These are phyloP conservation scores for Cyclanthera cordifolia DNA, from an alignment of 306 rosid genomes.

Conservation along the genomic window DNA sequence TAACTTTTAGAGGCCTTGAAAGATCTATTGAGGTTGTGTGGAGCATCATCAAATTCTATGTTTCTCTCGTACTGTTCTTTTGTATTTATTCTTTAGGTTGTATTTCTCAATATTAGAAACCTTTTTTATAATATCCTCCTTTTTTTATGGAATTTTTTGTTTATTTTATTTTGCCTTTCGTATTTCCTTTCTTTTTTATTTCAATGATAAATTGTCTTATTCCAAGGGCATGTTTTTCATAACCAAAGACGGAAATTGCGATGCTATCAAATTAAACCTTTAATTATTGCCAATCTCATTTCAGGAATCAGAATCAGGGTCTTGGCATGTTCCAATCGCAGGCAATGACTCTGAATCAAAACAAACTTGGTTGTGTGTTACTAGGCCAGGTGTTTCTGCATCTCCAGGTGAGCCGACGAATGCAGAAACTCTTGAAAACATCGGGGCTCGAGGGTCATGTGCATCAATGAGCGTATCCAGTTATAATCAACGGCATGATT, in stretches of 20 bases:
- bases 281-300: constrained; percentile 11
- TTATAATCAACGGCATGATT: constrained; percentile 14
- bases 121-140: too few species aligned
- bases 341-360: constrained; percentile 24
- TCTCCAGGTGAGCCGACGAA: constrained; percentile 13
- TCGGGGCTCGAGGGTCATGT: constrained; percentile 8
- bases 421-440: constrained; percentile 20
- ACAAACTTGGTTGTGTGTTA: constrained; percentile 69
- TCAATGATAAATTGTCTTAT: background rate
- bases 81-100: too few species aligned
- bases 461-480: constrained; percentile 6
- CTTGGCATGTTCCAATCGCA: constrained; percentile 77
- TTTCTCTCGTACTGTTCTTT: too few species aligned
- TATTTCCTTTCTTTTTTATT: too few species aligned
- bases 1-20: too few species aligned
- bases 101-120: too few species aligned
- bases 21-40: too few species aligned
- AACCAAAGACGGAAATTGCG: background rate
- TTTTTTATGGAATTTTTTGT: too few species aligned
- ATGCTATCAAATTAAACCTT: background rate
- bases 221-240: background rate
- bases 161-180: too few species aligned
- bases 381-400: constrained; percentile 24
- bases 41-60: too few species aligned
- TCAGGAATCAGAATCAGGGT: constrained; percentile 72